Evolutionary conservation across 345 rosid genomes (phyloP), one percentile per base, ranked within the genome.

Genomic region (Brassica nigra): DNA sequence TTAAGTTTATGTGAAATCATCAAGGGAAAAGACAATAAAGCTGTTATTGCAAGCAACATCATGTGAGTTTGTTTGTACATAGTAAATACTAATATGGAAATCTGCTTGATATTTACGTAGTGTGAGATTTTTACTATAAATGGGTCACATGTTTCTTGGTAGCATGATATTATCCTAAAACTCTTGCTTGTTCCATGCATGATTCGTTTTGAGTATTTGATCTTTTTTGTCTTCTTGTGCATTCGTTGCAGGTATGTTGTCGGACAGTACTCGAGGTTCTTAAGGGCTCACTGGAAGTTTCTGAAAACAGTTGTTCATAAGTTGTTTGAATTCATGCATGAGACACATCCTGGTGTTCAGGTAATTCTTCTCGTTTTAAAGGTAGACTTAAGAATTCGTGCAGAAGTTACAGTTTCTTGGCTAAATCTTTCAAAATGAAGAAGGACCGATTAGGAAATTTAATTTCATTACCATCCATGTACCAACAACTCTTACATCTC

Each of bases 271-370:
- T 91, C 99, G 71, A 89, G 99, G 83, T 96, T 96, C 84, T 87
- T 96, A 66, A 89, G 99, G 84, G 97, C 99, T 36, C 97, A 96
- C 58, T 96, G 98, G 98, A 96, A 96, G 85, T 96, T 96, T 83
- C 71, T 93, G 84, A 96, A 96, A 84, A 96, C 98, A 79, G 97
- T 96, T 87, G 97, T 92, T 59, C 91, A 93, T 83, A 96, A 96
- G 85, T 69, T 96, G 90, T 93, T 93, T 74, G 99, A 96, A 84
- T 96, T 96, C 85, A 93, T 96, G 99, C 98, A 96, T 73, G 99
- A 96, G 87, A 87, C 94, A 10, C 99, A 96, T 89, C 99, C 98
- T 9, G 98, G 99, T 74, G 98, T 96, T 80, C 99, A 95, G 99
- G 98, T 95, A 70, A 64, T 62, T 2, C 33, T 71, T 64, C 66